Conservation (phyloP, 495 filamentous ascomycete species). For the Amniculicola lignicola region DNA sequence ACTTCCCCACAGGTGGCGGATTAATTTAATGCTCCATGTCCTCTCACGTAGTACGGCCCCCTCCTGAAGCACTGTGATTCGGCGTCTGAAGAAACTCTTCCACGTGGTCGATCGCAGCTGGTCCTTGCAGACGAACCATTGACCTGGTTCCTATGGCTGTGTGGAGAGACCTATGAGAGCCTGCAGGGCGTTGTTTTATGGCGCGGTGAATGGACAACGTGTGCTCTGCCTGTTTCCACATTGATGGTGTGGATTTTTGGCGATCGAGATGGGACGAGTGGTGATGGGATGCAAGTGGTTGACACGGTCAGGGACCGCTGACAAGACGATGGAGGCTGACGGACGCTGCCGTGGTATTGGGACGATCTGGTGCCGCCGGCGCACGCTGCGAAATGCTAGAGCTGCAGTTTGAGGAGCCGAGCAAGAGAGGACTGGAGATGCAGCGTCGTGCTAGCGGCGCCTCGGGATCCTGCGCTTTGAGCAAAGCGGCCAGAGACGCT, state of each 20-base stretch:
- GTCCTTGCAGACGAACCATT: constrained; percentile 11
- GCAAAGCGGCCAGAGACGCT: background rate
- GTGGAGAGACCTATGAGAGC: constrained; percentile 17
- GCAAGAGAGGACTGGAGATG: constrained; percentile 6
- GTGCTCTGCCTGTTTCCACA: background rate
- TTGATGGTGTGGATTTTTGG: background rate
- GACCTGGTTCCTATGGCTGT: constrained; percentile 7
- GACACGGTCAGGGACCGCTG: constrained; percentile 6
- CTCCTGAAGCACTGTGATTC: constrained; percentile 9
- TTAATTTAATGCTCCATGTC: constrained; percentile 11
- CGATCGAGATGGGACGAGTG: background rate
- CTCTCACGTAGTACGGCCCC: constrained; percentile 8
- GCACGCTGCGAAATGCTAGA: background rate
- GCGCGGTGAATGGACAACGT: too few relatives aligned
- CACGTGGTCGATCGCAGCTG: constrained; percentile 20
- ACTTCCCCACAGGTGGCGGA: constrained; percentile 15
- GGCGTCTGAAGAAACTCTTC: constrained; percentile 7
- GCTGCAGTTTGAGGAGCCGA: background rate
- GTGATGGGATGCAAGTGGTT: background rate
- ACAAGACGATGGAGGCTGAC: constrained; percentile 5
- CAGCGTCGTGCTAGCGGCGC: constrained; percentile 8
- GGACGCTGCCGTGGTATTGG: constrained; percentile 13
- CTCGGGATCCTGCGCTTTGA: background rate
- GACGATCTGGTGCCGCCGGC: background rate
- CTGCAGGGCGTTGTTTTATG: constrained; percentile 6